Percentiles rank a stretch among this genome's conserved stretches.
Conservation (phyloP, 2,329 filamentous ascomycete genomes). For the Aschersonia sp. region DNA sequence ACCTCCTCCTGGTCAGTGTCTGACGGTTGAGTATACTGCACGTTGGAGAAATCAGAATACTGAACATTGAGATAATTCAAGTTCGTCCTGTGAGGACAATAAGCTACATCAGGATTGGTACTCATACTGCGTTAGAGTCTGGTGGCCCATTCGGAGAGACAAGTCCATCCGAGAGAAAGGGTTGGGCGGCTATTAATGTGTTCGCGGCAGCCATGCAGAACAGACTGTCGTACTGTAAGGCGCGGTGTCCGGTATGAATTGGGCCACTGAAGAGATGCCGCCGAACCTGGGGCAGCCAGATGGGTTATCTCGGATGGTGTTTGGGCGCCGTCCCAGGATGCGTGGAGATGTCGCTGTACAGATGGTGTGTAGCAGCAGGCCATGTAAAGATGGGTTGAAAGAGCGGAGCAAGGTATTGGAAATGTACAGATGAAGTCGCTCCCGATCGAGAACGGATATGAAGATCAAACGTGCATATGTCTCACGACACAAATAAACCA, state of each 20-base stretch:
- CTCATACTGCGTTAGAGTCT: constrained; percentile 26
- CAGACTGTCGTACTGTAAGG: neutral
- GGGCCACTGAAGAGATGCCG: constrained; percentile 16
- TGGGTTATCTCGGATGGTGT: neutral
- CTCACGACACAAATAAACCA: no score
- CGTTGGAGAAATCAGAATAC: constrained; percentile 26
- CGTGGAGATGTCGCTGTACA: constrained; percentile 1
- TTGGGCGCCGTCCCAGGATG: neutral
- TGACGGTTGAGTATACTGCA: constrained; percentile 23
- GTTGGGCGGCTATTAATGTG: constrained; percentile 17
- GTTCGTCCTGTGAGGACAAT: constrained; percentile 24
- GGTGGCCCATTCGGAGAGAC: constrained; percentile 10
- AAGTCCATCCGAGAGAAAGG: constrained; percentile 8
- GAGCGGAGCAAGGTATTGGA: neutral
- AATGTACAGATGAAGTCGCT: no score
- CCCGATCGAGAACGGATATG: no score
- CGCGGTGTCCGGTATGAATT: constrained; percentile 7
- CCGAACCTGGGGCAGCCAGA: neutral
- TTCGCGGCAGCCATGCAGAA: constrained; percentile 18
- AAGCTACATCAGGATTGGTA: constrained; percentile 19
- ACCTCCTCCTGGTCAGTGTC: constrained; percentile 25
- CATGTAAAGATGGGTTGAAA: neutral
- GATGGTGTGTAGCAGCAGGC: constrained; percentile 3
- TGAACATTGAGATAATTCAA: constrained; percentile 23
- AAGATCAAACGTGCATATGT: no score